Evolutionary conservation across 139 green algal genomes (phyloP), one percentile per base, ranked within the genome.

Genomic region (Chlorella ohadii): DNA sequence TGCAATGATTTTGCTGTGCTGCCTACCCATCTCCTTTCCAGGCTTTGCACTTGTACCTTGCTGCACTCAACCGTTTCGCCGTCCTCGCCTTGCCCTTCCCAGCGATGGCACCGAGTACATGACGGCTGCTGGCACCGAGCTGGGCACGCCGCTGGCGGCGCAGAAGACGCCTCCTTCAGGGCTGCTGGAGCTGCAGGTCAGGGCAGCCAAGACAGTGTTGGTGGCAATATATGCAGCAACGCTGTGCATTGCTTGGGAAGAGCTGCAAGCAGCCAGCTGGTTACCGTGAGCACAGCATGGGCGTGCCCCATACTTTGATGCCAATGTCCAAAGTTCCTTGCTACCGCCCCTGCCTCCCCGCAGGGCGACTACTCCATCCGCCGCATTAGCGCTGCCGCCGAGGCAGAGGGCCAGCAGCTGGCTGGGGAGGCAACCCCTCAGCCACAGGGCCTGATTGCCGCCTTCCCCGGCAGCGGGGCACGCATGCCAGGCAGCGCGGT

Each of bases 321-420:
- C n/a, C n/a, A n/a, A n/a, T n/a, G n/a, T 39, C 28, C 47, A 66
- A 79, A 28, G 23, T 27, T 20, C 20, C 68, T 57, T 55, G 4
- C 13, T 51, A 25, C 34, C 34, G 22, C 44, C 31, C 31, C 31
- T 51, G 20, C 61, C 38, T 3, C 51, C 51, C 51, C 9, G 47
- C 65, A 84, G 79, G 80, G 80, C 36, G 70, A 79, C 70, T 85
- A 85, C 80, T 73, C 36, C 80, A 79, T 80, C 7, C 80, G 55
- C 23, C 80, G 70, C 16, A 23, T 85, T 11, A 36, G 28, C 56
- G 36, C 57, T 3, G 55, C 76, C 2, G 59, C 13, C 6, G 34
- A 57, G 3, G 56, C 71, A 27, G 80, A 85, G 55, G 68, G 11
- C 2, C 27, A 20, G 13, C n/a, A 64, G 55, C 36, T 85, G 68